Evolutionary conservation across 371 early-diverging fungal species (phyloP), one percentile per base, ranked within the genome.

Genomic region (Actinomortierella ambigua): DNA sequence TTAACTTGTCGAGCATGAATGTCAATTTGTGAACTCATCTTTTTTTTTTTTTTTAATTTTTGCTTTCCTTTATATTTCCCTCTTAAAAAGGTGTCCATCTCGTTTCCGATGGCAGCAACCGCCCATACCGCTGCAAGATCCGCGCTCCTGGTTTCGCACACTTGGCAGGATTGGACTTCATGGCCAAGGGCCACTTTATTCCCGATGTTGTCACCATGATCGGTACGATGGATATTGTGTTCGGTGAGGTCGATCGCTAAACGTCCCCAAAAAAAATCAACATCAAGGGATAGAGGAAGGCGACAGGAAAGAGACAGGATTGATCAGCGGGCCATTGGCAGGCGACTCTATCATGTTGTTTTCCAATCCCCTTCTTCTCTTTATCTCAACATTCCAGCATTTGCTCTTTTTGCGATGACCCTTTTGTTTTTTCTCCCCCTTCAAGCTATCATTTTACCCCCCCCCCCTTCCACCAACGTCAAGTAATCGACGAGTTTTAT

Each of bases 51-150:
- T 34, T 11, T 34, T 6, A 34, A 4, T 6, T 47, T 17, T 53
- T 7, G 13, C 4, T 3, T 17, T 17, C 20, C 24, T 14, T 23
- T 49, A 11, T 41, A 13, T 1, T 23, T 20, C 22, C 6, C 1
- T n/a, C n/a, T 42, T 42, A 28, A 26, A 44, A 17, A 64, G 70
- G 71, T 64, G 79, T 81, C 34, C 71, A 75, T 63, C 55, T 79
- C 28, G 80, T 79, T 48, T 79, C 78, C 34, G 88, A 70, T 65
- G 91, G 91, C 51, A 85, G 91, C 52, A 95, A 93, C 84, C 87
- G 91, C 60, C 98, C 98, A 44, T 98, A 98, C 87, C 89, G 97
- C 68, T 97, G 97, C 86, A 95, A 97, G 82, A 96, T 98, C 66
- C 85, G 93, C 66, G 96, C 98, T n/a, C 98, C 98, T 43, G 98